phyloP scores from a whole-genome alignment of 441 rosid genomes.

The Gossypium lobatum region DNA sequence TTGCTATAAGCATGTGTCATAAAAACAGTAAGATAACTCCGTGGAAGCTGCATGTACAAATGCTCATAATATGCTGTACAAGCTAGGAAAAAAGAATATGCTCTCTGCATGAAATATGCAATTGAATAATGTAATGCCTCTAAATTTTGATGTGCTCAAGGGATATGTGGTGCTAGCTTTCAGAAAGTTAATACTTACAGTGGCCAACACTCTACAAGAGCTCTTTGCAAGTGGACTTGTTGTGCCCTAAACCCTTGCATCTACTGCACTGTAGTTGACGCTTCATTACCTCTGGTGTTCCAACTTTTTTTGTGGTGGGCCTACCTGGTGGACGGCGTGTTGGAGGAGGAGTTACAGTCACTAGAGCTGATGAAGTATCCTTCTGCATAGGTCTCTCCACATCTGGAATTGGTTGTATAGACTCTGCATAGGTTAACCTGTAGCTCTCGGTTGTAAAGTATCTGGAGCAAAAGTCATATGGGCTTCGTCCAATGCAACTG shows the following conservation, averaged over 20 bases:
- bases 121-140: neutral
- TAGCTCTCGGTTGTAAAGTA: slow-evolving; percentile 63
- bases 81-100: neutral
- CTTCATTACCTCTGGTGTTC: slow-evolving; percentile 58
- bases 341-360: slow-evolving; percentile 83
- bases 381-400: slow-evolving; percentile 39
- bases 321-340: slow-evolving; percentile 87
- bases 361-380: slow-evolving; percentile 44
- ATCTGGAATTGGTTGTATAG: slow-evolving; percentile 58
- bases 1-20: neutral
- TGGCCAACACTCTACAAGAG: slow-evolving; percentile 38
- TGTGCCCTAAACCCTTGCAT: slow-evolving; percentile 95
- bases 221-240: slow-evolving; percentile 93
- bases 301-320: slow-evolving; percentile 64
- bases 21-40: neutral
- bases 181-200: slow-evolving; percentile 26
- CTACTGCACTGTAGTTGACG: slow-evolving; percentile 93
- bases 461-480: slow-evolving; percentile 69
- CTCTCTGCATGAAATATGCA: neutral
- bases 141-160: neutral
- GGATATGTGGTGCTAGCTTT: neutral
- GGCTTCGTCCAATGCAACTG: slow-evolving; percentile 40
- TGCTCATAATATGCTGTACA: neutral
- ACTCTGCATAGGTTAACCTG: slow-evolving; percentile 60
- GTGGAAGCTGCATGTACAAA: neutral